Conservation (phyloP, 129 eudicot species). For the Ambrosia artemisiifolia region DNA sequence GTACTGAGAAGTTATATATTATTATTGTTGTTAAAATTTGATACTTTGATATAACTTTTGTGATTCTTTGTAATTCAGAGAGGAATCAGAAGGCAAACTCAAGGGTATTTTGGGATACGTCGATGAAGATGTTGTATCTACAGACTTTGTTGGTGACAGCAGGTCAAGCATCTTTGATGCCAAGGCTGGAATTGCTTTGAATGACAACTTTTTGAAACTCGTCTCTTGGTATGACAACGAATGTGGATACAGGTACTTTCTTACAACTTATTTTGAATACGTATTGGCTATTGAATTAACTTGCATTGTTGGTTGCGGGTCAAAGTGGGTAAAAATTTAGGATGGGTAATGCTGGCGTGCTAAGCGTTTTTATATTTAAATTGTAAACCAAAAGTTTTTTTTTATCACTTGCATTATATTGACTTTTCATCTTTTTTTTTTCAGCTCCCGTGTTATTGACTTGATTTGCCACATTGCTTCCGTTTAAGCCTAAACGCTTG, state of each 20-base stretch:
- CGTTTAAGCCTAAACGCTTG: slow-evolving; percentile 30
- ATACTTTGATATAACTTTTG: not conserved
- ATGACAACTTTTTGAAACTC: slow-evolving; percentile 62
- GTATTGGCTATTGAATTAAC: not conserved
- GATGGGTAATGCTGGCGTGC: not conserved
- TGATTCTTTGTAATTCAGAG: slow-evolving; percentile 38
- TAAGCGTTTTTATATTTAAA: no score
- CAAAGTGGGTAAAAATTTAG: not conserved
- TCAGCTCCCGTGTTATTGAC: slow-evolving; percentile 85
- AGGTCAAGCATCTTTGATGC: slow-evolving; percentile 92
- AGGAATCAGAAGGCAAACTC: slow-evolving; percentile 78
- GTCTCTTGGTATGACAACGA: slow-evolving; percentile 94
- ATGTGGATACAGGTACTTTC: slow-evolving; percentile 79
- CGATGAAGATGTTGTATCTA: slow-evolving; percentile 81
- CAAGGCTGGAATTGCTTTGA: slow-evolving; percentile 94
- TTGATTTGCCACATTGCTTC: slow-evolving; percentile 80
- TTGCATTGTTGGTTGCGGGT: not conserved
- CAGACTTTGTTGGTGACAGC: slow-evolving; percentile 89
- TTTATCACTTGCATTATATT: not conserved
- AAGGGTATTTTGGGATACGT: slow-evolving; percentile 87
- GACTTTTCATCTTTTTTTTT: not conserved
- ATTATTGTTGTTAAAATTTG: not conserved
- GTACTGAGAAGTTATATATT: not conserved
- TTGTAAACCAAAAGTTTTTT: not conserved
- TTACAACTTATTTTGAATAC: not conserved